A percentile compares a stretch with the other conserved stretches of the same genome.
phyloP scores from a whole-genome alignment of 1,139 yeast genomes.

The Geotrichum europaeum region DNA sequence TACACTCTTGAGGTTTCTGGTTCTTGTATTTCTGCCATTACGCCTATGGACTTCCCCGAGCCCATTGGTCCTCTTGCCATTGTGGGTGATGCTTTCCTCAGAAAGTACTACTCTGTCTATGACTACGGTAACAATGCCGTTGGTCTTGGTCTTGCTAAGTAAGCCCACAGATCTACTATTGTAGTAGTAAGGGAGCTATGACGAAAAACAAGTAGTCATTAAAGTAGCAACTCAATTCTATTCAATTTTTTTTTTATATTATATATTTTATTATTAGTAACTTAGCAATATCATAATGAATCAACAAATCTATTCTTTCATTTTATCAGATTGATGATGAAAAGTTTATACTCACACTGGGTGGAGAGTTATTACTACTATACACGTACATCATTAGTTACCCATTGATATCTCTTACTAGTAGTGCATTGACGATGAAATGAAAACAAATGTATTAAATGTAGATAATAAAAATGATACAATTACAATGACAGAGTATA shows the following conservation, averaged over 20 bases:
- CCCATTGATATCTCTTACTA: no score
- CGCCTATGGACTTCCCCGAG: conserved; percentile 95
- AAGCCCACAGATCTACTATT: conserved; percentile 13
- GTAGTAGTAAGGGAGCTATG: neutral
- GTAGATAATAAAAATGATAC: neutral
- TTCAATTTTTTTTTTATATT: neutral
- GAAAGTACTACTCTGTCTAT: conserved; percentile 89
- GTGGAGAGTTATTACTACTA: no score
- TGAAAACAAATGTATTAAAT: neutral
- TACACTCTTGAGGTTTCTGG: conserved; percentile 92
- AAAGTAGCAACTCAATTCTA: neutral
- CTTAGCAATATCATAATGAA: neutral
- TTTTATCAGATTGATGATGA: no score
- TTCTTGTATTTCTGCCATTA: conserved; percentile 90
- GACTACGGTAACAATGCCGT: conserved; percentile 86
- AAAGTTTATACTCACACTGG: no score
- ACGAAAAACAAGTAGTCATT: neutral
- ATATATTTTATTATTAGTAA: neutral
- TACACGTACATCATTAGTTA: no score
- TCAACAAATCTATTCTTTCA: neutral
- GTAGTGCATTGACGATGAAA: neutral
- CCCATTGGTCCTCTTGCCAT: conserved; percentile 96
- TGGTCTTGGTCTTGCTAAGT: conserved; percentile 76
- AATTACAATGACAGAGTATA: neutral
- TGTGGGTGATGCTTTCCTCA: conserved; percentile 93